Percentiles rank a stretch among this genome's conserved stretches.
Conservation (phyloP, 1,284 basidiomycete genomes). For the Volvariella surrecta region DNA sequence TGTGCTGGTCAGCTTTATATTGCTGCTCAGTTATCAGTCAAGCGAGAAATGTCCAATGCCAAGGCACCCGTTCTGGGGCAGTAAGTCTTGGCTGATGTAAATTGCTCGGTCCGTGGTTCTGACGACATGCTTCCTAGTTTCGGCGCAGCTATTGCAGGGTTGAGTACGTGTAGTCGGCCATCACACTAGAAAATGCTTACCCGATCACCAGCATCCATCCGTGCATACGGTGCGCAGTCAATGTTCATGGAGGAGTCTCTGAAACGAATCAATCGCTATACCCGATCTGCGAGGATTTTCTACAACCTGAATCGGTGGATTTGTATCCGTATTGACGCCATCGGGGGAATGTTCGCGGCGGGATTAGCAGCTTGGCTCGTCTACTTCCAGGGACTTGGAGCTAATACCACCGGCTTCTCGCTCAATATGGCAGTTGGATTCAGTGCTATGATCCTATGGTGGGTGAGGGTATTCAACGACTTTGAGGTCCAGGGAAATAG, state of each 20-base stretch:
- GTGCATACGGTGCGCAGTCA: conserved; percentile 47
- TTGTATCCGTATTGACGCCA: conserved; percentile 39
- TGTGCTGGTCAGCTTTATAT: conserved; percentile 38
- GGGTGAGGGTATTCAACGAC: conserved; percentile 44
- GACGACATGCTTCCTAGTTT: conserved; percentile 28
- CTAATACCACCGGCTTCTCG: conserved; percentile 46
- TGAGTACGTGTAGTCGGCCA: conserved; percentile 32
- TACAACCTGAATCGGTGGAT: conserved; percentile 57
- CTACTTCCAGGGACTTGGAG: conserved; percentile 29
- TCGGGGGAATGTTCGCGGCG: conserved; percentile 46
- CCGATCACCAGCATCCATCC: conserved; percentile 40
- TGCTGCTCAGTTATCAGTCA: conserved; percentile 64
- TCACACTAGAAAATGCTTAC: neutral
- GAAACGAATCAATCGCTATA: conserved; percentile 38
- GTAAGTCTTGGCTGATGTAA: conserved; percentile 14
- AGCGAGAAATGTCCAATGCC: conserved; percentile 66
- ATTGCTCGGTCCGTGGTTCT: neutral
- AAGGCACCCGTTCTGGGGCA: conserved; percentile 58
- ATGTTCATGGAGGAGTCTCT: conserved; percentile 37
- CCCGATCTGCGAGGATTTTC: conserved; percentile 35
- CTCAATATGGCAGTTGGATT: conserved; percentile 50
- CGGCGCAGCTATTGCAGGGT: conserved; percentile 56
- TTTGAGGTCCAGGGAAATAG: conserved; percentile 57
- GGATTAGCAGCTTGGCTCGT: conserved; percentile 46
- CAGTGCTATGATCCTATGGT: conserved; percentile 44